Conservation (phyloP, 768 basidiomycete species). For the Chalciporus piperatus region DNA sequence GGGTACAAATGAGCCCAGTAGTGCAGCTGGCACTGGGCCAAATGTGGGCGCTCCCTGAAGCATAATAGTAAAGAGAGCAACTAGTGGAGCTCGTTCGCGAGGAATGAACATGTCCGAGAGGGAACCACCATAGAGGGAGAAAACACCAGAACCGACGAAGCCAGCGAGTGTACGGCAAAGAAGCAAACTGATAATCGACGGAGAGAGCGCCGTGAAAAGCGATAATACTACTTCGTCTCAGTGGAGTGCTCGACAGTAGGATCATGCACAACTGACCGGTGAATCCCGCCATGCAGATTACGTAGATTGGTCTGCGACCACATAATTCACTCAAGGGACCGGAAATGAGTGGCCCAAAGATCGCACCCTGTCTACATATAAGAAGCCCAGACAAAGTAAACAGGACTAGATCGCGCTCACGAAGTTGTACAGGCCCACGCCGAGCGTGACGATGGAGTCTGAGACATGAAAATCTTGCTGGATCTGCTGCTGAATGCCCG, state of each 20-base stretch:
- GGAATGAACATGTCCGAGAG: conserved; percentile 30
- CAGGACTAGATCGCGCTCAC: conserved; percentile 11
- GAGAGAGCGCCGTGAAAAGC: conserved; percentile 22
- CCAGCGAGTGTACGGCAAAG: conserved; percentile 21
- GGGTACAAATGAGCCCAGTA: conserved; percentile 17
- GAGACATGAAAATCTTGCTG: conserved; percentile 21
- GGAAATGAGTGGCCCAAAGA: conserved; percentile 25
- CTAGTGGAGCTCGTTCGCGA: conserved; percentile 26
- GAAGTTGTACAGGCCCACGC: conserved; percentile 27
- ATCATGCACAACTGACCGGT: conserved; percentile 13
- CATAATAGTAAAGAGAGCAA: conserved; percentile 30
- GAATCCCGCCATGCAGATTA: conserved; percentile 20
- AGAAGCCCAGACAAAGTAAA: not conserved
- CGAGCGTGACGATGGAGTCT: conserved; percentile 22
- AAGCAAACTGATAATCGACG: conserved; percentile 19
- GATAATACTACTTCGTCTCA: conserved; percentile 22
- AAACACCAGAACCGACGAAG: conserved; percentile 24
- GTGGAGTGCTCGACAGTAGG: not conserved
- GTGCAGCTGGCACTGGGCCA: conserved; percentile 25
- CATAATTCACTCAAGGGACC: conserved; percentile 26
- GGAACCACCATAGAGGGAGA: conserved; percentile 30
- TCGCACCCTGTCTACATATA: conserved; percentile 13
- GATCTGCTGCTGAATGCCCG: conserved; percentile 29
- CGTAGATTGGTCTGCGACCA: conserved; percentile 24
- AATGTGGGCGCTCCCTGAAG: conserved; percentile 30